Evolutionary conservation across 495 filamentous ascomycete genomes (phyloP).

Genomic region (Tuber indicum): DNA sequence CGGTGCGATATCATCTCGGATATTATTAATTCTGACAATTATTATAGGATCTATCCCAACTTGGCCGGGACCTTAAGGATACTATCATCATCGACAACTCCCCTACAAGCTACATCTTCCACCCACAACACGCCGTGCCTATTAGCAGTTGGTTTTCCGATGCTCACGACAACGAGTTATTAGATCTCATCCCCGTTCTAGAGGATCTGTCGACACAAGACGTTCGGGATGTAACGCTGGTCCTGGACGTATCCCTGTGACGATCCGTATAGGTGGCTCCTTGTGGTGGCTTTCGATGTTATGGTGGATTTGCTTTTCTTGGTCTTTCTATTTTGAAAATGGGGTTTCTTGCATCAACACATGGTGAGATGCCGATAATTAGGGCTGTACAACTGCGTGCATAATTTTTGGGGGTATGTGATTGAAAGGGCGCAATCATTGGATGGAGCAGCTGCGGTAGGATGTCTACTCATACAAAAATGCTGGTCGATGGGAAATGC

Average conservation of each 20-base stretch:
- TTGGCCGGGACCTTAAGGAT: constrained; percentile 90
- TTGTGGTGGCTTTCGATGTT: constrained; percentile 5
- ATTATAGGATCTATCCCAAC: constrained; percentile 77
- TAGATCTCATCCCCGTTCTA: constrained; percentile 96
- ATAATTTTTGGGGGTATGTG: constrained; percentile 18
- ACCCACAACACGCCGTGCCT: constrained; percentile 96
- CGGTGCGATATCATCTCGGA: constrained; percentile 7
- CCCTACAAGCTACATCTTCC: constrained; percentile 98
- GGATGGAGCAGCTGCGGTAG: constrained; percentile 25
- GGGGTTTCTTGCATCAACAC: constrained; percentile 27
- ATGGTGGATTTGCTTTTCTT: constrained; percentile 21
- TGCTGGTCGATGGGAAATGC: constrained; percentile 10
- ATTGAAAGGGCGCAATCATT: constrained; percentile 13
- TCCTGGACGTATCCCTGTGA: constrained; percentile 92
- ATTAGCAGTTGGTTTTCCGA: constrained; percentile 99
- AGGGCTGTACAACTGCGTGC: constrained; percentile 34
- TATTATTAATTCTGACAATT: constrained; percentile 25
- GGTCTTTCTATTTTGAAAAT: constrained; percentile 32
- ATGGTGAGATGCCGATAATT: neutral
- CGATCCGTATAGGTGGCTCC: constrained; percentile 1
- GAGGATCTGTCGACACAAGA: constrained; percentile 85
- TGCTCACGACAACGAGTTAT: constrained; percentile 97
- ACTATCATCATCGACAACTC: constrained; percentile 99
- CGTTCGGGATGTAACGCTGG: constrained; percentile 92
- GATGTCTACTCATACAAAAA: constrained; percentile 33